Evolutionary conservation across 2,329 filamentous ascomycete species (phyloP).

Genomic region (Pseudogymnoascus sp.): DNA sequence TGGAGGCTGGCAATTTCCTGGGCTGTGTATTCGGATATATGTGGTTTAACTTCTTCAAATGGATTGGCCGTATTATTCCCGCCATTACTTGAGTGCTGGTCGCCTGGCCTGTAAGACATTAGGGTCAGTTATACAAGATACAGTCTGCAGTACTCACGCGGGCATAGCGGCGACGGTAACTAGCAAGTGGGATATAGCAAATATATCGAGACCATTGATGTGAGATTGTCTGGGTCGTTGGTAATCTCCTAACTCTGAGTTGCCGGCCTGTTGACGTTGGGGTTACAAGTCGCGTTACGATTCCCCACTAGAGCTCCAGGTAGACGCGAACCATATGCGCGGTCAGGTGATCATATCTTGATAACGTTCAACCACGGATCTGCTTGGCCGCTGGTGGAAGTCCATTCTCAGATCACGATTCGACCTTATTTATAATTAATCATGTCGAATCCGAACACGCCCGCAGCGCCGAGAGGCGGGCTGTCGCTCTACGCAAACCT

Average conservation of each 20-base stretch:
- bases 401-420: background rate
- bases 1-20: conserved; percentile 83
- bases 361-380: background rate
- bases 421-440: background rate
- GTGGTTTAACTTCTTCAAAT: conserved; percentile 65
- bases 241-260: background rate
- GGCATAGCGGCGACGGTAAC: conserved; percentile 10
- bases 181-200: conserved; percentile 1
- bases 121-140: conserved; percentile 10
- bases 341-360: conserved; percentile 14
- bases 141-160: conserved; percentile 8
- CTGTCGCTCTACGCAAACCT: conserved; percentile 82
- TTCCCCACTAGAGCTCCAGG: background rate
- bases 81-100: conserved; percentile 46
- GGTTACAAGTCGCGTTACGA: background rate
- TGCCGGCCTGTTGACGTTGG: background rate
- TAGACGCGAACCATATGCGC: conserved; percentile 1
- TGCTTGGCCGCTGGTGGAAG: background rate
- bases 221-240: background rate
- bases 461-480: conserved; percentile 36
- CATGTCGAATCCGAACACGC: conserved; percentile 25
- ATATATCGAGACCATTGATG: conserved; percentile 1
- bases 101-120: conserved; percentile 49
- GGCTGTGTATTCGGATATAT: conserved; percentile 78
- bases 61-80: conserved; percentile 59